Base-by-base conservation (phyloP, 2,329 filamentous ascomycete genomes). In the Cercospora brassicicola region DNA sequence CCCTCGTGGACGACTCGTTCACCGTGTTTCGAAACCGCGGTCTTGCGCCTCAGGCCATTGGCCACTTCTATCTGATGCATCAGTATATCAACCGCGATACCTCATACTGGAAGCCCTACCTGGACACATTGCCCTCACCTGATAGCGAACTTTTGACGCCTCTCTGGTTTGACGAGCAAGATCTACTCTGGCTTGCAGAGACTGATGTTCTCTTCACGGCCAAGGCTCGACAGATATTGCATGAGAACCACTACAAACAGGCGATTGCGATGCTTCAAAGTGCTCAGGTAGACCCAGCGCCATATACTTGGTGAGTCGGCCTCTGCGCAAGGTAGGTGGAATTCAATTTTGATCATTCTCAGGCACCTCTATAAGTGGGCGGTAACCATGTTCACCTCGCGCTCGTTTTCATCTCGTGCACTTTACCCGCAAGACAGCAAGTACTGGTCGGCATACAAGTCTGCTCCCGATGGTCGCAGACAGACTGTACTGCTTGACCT, bases 361-460 rank as follows among this genome's bases (percentile, higher is more conserved):
- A 85, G 84, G 81, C 76, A 82, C 48, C 78, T 82, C 13, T 84
- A 82, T 69, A 74, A 79, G 48, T 85, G 84, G 82, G 82, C 84
- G n/a, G 80, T 83, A 15, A 84, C 83, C 4, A 82, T 86, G 23
- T 84, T 82, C 72, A 82, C 82, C 3, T 85, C 84, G 3, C 81
- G 84, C 33, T 82, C 82, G 15, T 86, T 86, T 72, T 82, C 82
- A 15, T 85, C 83, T 23, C 73, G 73, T 48, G 74, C 76, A 36
- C 68, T 79, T 11, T 71, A 70, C 4, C 78, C 78, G 5, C 69
- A 75, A 20, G 76, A 76, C 28, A 76, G 74, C 70, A 78, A 78
- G 61, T 77, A 78, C 67, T 79, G 78, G 78, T 71, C 77, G 2
- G 74, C 76, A 3, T 78, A 79, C 71, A 79, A 78, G 64, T 70